Evolutionary conservation across 371 early-diverging fungal species (phyloP).

Genomic region (Mucor plumbeus): DNA sequence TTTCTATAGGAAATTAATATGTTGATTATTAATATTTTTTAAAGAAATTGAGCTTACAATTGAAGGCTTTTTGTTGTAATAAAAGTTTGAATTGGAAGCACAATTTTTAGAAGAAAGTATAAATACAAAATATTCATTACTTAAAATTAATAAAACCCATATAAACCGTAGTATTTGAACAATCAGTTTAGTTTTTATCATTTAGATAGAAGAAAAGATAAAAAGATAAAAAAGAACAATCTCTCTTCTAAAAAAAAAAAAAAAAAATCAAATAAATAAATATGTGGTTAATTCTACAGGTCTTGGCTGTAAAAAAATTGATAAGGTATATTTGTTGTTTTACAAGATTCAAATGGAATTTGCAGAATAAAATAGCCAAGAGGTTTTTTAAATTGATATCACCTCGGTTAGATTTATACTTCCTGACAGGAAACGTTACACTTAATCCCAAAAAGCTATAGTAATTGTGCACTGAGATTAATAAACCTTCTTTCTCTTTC

Average conservation of each 20-base stretch:
- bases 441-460: not conserved
- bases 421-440: constrained; percentile 17
- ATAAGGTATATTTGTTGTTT: not conserved
- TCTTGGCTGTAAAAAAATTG: not conserved
- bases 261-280: not conserved
- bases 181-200: constrained; percentile 11
- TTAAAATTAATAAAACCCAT: constrained; percentile 18
- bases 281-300: too few species aligned
- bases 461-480: not conserved
- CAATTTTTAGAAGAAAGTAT: constrained; percentile 10
- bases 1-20: not conserved
- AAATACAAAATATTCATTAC: constrained; percentile 21
- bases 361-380: not conserved
- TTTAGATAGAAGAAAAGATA: not conserved
- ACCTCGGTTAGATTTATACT: not conserved
- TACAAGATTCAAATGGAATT: not conserved
- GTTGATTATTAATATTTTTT: not conserved
- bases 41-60: not conserved
- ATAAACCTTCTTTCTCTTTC: not conserved
- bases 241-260: not conserved
- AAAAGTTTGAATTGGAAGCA: not conserved
- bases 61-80: not conserved
- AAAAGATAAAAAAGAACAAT: not conserved
- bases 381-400: not conserved
- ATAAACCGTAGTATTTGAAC: constrained; percentile 9